Base-by-base conservation (phyloP, 2,329 filamentous ascomycete species). In the Xylaria sp. region DNA sequence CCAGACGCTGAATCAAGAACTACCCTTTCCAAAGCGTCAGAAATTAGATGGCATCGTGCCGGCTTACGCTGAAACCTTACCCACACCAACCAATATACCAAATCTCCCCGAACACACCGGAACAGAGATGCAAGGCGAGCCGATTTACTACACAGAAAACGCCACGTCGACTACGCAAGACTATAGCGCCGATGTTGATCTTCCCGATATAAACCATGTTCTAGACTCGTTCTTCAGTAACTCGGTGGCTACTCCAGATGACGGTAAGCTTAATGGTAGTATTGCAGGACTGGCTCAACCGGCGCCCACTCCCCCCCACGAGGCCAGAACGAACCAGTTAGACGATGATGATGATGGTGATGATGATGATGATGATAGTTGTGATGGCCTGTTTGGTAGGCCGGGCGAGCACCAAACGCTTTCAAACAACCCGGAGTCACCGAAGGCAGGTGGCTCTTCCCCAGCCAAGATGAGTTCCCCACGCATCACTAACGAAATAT, bases 21-120 rank as follows among this genome's bases (percentile, higher is more conserved):
- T 1, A 23, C 50, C 57, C 13, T 53, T 56, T 12, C 55, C 20
- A 8, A 70, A 70, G 20, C 68, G 61, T 48, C 68, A 25, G 36
- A 59, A 48, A 23, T 6, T 59, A 4, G 53, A 52, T 5, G 23
- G n/a, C 12, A 9, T 7, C 18, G 3, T 45, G 6, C n/a, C 68
- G 4, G 25, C 28, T 41, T 15, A 20, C 12, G 18, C 39, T 13
- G 28, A 34, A 43, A 43, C 25, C 10, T 28, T 15, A 25, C 56
- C 57, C 41, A 48, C 20, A 28, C 15, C n/a, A 28, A 28, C 53
- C 13, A 6, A 12, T 20, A 8, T 36, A 10, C n/a, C 6, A 12
- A n/a, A 18, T 10, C n/a, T 18, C 15, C 2, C 34, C 56, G 12
- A 34, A 13, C 0, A 25, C 15, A n/a, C 57, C 52, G 36, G 5